phyloP scores from a whole-genome alignment of 441 rosid species.

The Gossypium davidsonii region DNA sequence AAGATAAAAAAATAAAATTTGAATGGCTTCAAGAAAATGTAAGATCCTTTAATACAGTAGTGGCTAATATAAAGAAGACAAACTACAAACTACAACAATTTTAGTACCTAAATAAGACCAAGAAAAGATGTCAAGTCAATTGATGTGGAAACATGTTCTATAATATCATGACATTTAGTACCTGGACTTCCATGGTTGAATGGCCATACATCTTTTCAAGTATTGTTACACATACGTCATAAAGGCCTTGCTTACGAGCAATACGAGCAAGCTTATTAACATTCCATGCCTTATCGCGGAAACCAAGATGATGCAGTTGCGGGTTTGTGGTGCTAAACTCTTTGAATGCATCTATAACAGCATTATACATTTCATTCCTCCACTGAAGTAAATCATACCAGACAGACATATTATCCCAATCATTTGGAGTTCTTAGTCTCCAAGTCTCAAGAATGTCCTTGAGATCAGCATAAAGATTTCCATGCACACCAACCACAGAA shows the following conservation, averaged over 20 bases:
- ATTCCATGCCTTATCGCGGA: conserved; percentile 98
- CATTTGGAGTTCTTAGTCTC: conserved; percentile 96
- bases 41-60: neutral
- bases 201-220: conserved; percentile 99
- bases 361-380: conserved; percentile 97
- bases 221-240: conserved; percentile 82
- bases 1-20: neutral
- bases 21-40: neutral
- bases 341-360: conserved; percentile 91
- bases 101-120: neutral
- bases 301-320: conserved; percentile 95
- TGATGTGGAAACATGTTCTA: neutral
- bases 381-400: conserved; percentile 98
- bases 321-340: conserved; percentile 61
- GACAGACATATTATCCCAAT: conserved; percentile 92
- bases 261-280: conserved; percentile 97
- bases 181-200: conserved; percentile 99
- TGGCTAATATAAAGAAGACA: neutral
- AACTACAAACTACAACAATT: neutral
- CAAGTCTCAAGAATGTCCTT: conserved; percentile 97
- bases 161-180: conserved; percentile 20
- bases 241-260: conserved; percentile 93
- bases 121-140: neutral
- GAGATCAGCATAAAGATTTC: conserved; percentile 84
- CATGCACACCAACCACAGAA: conserved; percentile 59